Percentiles rank a stretch among this genome's conserved stretches.
Evolutionary conservation across 768 basidiomycete genomes (phyloP).

Genomic region (Fomitopsis pulvina): DNA sequence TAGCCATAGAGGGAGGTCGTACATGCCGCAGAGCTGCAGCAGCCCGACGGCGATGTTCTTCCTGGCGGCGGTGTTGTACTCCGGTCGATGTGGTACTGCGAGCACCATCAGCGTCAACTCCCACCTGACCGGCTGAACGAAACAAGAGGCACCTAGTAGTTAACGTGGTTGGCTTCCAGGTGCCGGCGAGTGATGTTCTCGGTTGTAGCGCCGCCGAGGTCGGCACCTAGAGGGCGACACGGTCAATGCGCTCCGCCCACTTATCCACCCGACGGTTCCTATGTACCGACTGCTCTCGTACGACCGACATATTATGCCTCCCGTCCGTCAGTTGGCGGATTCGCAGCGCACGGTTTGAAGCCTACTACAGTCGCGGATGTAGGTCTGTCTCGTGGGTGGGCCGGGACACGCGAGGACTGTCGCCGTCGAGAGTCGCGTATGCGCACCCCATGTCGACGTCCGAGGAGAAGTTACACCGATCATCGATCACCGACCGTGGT

Average conservation of each 20-base stretch:
- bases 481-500: too few relatives aligned
- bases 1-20: too few relatives aligned
- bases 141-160: slow-evolving; percentile 47
- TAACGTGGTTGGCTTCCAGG: slow-evolving; percentile 73
- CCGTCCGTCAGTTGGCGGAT: too few relatives aligned
- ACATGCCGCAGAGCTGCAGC: too few relatives aligned
- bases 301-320: slow-evolving; percentile 64
- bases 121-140: not conserved
- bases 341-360: too few relatives aligned
- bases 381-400: slow-evolving; percentile 73
- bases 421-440: too few relatives aligned
- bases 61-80: too few relatives aligned
- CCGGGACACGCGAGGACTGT: too few relatives aligned
- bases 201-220: slow-evolving; percentile 36
- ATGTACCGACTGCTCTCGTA: slow-evolving; percentile 83
- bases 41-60: slow-evolving; percentile 43
- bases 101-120: too few relatives aligned
- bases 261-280: slow-evolving; percentile 86
- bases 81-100: too few relatives aligned
- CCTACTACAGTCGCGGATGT: slow-evolving; percentile 74
- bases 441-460: too few relatives aligned
- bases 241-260: slow-evolving; percentile 28
- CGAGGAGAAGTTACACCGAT: too few relatives aligned
- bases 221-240: slow-evolving; percentile 32
- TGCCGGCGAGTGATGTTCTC: slow-evolving; percentile 62